These are phyloP conservation scores for Zygoascus bituminiphila DNA, from an alignment of 805 yeast species.

Conservation along the genomic window DNA sequence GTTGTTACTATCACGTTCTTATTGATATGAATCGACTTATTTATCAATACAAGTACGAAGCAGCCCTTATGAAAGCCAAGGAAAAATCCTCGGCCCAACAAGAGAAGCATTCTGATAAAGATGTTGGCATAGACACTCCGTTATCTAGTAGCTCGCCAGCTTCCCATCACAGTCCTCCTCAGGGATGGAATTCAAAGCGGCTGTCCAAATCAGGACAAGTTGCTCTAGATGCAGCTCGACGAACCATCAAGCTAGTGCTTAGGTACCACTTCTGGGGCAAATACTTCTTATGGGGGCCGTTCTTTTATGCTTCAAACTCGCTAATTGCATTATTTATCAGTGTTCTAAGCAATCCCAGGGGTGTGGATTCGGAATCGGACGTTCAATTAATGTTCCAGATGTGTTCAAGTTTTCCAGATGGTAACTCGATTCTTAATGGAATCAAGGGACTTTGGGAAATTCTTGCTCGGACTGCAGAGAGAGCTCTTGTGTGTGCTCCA, in stretches of 20 bases:
- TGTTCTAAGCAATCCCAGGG: neutral
- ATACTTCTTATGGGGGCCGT: conserved; percentile 7
- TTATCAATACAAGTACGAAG: neutral
- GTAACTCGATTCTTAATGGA: neutral
- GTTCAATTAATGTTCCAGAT: neutral
- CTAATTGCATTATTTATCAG: conserved; percentile 16
- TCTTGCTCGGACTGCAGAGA: neutral
- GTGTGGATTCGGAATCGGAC: neutral
- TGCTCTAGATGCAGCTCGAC: conserved; percentile 17
- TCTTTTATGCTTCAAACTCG: conserved; percentile 12
- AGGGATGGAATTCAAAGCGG: neutral
- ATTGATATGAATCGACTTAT: conserved; percentile 14
- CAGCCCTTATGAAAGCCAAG: neutral
- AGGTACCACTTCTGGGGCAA: conserved; percentile 8
- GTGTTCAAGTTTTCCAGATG: neutral
- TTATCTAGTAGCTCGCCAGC: neutral
- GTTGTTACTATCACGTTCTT: conserved; percentile 17
- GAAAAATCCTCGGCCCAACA: neutral
- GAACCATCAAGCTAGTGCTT: conserved; percentile 12
- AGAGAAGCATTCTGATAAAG: neutral
- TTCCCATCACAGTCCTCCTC: neutral
- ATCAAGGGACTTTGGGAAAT: neutral
- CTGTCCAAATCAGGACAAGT: conserved; percentile 11
- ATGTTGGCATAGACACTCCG: neutral
- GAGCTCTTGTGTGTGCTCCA: neutral